A percentile compares a stretch with the other conserved stretches of the same genome.
Conservation (phyloP, 2,329 filamentous ascomycete species). For the Zymoseptoria ardabiliae region DNA sequence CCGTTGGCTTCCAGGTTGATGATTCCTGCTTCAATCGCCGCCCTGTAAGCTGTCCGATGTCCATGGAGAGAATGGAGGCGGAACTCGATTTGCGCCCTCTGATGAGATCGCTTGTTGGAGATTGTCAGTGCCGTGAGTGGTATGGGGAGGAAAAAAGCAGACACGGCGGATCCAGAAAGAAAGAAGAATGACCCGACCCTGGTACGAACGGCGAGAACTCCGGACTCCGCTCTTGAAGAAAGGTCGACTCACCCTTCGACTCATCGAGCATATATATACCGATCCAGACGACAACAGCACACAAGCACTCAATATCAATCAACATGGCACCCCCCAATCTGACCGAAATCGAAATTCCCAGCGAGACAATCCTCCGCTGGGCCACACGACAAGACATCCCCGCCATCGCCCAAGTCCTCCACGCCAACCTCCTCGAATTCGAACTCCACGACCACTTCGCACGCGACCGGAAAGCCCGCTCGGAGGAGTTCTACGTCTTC, state of each 20-base stretch:
- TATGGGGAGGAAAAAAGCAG: too few species aligned
- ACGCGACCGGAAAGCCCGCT: slow-evolving; percentile 5
- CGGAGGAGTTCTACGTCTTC: slow-evolving; percentile 13
- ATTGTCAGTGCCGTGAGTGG: too few species aligned
- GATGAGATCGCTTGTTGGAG: too few species aligned
- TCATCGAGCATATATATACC: background rate
- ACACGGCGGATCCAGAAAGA: too few species aligned
- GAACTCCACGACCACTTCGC: slow-evolving; percentile 16
- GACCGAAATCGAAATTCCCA: background rate
- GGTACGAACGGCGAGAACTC: background rate
- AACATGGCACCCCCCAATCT: background rate
- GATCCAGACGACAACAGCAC: too few species aligned
- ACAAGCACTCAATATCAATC: background rate
- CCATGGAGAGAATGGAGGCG: too few species aligned
- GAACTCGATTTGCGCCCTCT: too few species aligned
- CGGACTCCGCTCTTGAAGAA: background rate
- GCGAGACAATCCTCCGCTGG: slow-evolving; percentile 11
- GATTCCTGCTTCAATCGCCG: too few species aligned
- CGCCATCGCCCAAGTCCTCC: slow-evolving; percentile 5
- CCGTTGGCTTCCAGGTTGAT: too few species aligned
- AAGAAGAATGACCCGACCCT: too few species aligned
- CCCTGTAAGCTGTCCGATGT: too few species aligned
- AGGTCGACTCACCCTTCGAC: background rate
- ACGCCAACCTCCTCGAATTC: slow-evolving; percentile 4
- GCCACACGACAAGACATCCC: slow-evolving; percentile 14